Evolutionary conservation across 2,329 filamentous ascomycete species (phyloP).

Genomic region (Clonostachys rosea): DNA sequence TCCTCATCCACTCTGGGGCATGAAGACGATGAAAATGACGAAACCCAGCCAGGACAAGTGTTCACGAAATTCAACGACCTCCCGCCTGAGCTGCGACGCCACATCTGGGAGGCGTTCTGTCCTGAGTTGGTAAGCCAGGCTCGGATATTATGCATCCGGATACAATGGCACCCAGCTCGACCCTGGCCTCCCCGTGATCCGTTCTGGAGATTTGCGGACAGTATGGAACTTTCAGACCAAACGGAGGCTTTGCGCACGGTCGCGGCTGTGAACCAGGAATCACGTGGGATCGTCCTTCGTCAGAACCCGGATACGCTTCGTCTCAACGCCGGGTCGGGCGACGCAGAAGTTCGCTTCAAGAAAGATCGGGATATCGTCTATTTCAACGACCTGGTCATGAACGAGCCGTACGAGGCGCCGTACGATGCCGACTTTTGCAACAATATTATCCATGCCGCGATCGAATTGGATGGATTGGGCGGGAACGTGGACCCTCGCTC

Average conservation of each 20-base stretch:
- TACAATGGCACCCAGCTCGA: too few relatives aligned
- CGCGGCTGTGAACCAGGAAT: neutral
- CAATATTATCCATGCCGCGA: neutral
- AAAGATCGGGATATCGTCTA: neutral
- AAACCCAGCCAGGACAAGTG: slow-evolving; percentile 9
- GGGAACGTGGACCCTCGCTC: neutral
- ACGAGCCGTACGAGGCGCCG: too few relatives aligned
- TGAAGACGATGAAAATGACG: too few relatives aligned
- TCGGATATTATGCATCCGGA: neutral
- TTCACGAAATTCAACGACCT: slow-evolving; percentile 6
- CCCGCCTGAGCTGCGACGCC: slow-evolving; percentile 23
- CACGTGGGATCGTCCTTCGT: neutral
- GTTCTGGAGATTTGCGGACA: neutral
- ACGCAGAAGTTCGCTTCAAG: neutral
- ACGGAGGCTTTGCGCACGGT: neutral
- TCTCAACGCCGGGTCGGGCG: neutral
- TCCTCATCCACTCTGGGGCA: too few relatives aligned
- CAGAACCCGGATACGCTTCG: neutral
- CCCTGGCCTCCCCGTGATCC: neutral
- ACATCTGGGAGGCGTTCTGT: slow-evolving; percentile 25
- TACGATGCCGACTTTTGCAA: neutral
- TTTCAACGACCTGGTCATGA: neutral
- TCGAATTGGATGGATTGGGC: neutral
- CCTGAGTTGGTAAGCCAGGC: slow-evolving; percentile 11
- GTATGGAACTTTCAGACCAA: neutral